A percentile compares a stretch with the other conserved stretches of the same genome.
These are phyloP conservation scores for Penicillium herquei DNA, from an alignment of 495 filamentous ascomycete species.

Conservation along the genomic window DNA sequence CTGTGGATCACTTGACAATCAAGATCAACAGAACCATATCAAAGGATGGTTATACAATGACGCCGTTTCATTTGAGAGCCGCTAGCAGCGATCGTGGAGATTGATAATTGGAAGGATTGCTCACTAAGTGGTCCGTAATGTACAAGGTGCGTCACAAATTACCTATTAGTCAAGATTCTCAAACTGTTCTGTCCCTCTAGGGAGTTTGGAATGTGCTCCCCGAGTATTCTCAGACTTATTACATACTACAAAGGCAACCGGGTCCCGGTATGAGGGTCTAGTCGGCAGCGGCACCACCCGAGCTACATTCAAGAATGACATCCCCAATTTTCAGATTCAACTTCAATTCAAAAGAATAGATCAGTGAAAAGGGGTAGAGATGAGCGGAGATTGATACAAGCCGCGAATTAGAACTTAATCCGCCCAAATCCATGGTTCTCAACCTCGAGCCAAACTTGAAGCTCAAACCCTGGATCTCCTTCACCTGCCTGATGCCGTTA, in stretches of 20 bases:
- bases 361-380: background rate
- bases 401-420: background rate
- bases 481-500: conserved; percentile 5
- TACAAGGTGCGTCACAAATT: background rate
- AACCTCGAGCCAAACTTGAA: background rate
- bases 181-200: too few relatives aligned
- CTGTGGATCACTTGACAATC: conserved; percentile 2
- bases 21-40: conserved; percentile 6
- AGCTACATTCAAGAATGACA: too few relatives aligned
- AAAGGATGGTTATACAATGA: conserved; percentile 14
- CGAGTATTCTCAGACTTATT: too few relatives aligned
- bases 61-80: conserved; percentile 9
- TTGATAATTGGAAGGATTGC: background rate
- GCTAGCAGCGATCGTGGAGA: conserved; percentile 21
- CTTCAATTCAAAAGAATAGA: too few relatives aligned
- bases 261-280: too few relatives aligned
- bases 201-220: too few relatives aligned
- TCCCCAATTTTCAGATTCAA: too few relatives aligned
- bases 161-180: background rate
- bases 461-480: conserved; percentile 1
- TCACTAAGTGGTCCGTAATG: too few relatives aligned
- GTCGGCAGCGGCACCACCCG: too few relatives aligned
- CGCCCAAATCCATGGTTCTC: background rate
- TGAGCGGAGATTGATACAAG: background rate
- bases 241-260: too few relatives aligned